Percentiles rank a stretch among this genome's conserved stretches.
phyloP scores from a whole-genome alignment of 2,329 filamentous ascomycete genomes.

The Gaeumannomyces sp. region DNA sequence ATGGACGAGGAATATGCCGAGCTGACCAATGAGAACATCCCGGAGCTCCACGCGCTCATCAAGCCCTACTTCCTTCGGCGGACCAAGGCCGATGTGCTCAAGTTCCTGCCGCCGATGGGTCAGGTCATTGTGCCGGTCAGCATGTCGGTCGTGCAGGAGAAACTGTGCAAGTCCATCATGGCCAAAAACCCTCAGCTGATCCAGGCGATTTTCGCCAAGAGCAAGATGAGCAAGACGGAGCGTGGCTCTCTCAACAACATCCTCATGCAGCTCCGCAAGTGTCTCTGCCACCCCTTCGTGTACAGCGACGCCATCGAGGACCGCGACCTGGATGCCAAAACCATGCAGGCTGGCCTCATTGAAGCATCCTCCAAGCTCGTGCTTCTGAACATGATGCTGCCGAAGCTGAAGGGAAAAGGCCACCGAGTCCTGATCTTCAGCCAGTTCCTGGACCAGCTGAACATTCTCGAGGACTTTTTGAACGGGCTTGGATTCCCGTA shows the following conservation, averaged over 20 bases:
- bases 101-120: conserved; percentile 85
- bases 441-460: conserved; percentile 84
- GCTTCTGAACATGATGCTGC: conserved; percentile 76
- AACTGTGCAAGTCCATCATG: conserved; percentile 88
- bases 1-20: conserved; percentile 71
- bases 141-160: conserved; percentile 91
- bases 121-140: conserved; percentile 95
- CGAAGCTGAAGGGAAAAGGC: conserved; percentile 76
- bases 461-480: conserved; percentile 89
- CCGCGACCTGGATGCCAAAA: conserved; percentile 51
- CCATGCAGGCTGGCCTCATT: conserved; percentile 73
- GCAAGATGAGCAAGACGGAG: conserved; percentile 62
- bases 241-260: conserved; percentile 86
- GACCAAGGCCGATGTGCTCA: conserved; percentile 85
- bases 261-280: conserved; percentile 89
- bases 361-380: conserved; percentile 89
- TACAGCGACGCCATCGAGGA: conserved; percentile 92
- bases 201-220: conserved; percentile 72
- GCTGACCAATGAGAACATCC: conserved; percentile 77
- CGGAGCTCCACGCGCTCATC: conserved; percentile 75
- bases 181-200: conserved; percentile 86
- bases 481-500: conserved; percentile 66
- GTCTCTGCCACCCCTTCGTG: conserved; percentile 91
- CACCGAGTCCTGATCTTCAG: conserved; percentile 94
- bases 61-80: conserved; percentile 64